Evolutionary conservation across 495 filamentous ascomycete species (phyloP).

Genomic region (Sphaerosporella brunnea): DNA sequence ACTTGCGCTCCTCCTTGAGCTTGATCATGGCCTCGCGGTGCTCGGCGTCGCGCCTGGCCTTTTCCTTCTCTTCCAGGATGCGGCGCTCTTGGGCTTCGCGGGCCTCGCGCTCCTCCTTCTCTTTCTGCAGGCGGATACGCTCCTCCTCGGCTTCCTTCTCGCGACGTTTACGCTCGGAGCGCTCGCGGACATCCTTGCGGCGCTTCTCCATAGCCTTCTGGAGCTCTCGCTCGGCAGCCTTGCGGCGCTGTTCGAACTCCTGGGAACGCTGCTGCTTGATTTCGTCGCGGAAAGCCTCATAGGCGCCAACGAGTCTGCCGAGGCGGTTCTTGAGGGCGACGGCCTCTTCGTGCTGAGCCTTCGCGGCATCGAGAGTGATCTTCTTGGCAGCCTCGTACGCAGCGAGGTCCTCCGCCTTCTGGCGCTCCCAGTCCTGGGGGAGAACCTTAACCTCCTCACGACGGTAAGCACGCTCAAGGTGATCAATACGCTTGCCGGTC

Average conservation of each 20-base stretch:
- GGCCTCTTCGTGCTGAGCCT: slow-evolving; percentile 76
- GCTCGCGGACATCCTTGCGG: slow-evolving; percentile 51
- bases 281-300: slow-evolving; percentile 62
- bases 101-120: slow-evolving; percentile 49
- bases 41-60: slow-evolving; percentile 51
- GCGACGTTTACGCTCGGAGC: slow-evolving; percentile 54
- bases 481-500: slow-evolving; percentile 90
- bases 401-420: slow-evolving; percentile 61
- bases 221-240: slow-evolving; percentile 72
- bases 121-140: slow-evolving; percentile 48
- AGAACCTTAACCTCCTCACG: slow-evolving; percentile 89
- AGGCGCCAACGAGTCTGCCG: slow-evolving; percentile 56
- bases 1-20: slow-evolving; percentile 64
- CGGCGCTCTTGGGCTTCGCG: slow-evolving; percentile 70
- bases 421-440: slow-evolving; percentile 63
- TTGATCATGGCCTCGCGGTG: slow-evolving; percentile 42
- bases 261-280: slow-evolving; percentile 73
- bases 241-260: slow-evolving; percentile 85
- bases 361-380: slow-evolving; percentile 58
- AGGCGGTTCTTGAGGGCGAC: slow-evolving; percentile 85
- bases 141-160: slow-evolving; percentile 58
- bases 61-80: slow-evolving; percentile 66
- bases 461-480: slow-evolving; percentile 90
- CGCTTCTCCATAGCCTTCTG: slow-evolving; percentile 75
- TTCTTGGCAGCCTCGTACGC: slow-evolving; percentile 62